Conservation (phyloP, 2,329 filamentous ascomycete genomes). For the Venturia carpophila region DNA sequence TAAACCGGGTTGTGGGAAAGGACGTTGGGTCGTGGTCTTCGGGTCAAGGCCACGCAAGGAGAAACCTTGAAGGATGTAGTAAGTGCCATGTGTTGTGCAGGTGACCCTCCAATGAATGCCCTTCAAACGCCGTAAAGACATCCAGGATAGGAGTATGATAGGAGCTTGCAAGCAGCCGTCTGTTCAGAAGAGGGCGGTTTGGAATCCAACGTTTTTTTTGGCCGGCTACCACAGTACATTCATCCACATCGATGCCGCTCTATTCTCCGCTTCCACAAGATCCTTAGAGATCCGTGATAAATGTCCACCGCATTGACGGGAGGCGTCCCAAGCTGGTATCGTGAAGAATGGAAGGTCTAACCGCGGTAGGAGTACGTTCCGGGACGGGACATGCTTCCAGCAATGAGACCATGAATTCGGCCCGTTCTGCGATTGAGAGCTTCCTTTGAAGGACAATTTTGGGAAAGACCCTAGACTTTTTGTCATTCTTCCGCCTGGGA, state of each 20-base stretch:
- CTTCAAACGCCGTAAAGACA: neutral
- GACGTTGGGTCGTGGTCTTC: neutral
- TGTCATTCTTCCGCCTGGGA: neutral
- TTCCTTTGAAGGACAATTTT: neutral
- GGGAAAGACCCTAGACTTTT: slow-evolving; percentile 1
- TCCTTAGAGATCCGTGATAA: neutral
- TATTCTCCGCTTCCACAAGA: neutral
- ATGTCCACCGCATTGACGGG: neutral
- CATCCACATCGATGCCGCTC: neutral
- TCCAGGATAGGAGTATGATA: neutral
- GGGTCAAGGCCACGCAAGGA: neutral
- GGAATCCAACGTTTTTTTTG: neutral
- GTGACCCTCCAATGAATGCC: neutral
- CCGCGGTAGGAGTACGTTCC: neutral
- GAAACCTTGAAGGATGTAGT: neutral
- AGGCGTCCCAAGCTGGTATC: neutral
- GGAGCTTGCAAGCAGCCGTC: neutral
- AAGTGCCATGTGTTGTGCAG: neutral
- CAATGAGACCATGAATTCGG: neutral
- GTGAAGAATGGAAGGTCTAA: neutral
- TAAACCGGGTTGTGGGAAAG: slow-evolving; percentile 5
- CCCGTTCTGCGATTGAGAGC: neutral
- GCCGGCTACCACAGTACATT: no score
- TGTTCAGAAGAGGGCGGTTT: neutral
- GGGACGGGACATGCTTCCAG: neutral